Base-by-base conservation (phyloP, 2,329 filamentous ascomycete species). In the Plectosphaerella cucumerina region DNA sequence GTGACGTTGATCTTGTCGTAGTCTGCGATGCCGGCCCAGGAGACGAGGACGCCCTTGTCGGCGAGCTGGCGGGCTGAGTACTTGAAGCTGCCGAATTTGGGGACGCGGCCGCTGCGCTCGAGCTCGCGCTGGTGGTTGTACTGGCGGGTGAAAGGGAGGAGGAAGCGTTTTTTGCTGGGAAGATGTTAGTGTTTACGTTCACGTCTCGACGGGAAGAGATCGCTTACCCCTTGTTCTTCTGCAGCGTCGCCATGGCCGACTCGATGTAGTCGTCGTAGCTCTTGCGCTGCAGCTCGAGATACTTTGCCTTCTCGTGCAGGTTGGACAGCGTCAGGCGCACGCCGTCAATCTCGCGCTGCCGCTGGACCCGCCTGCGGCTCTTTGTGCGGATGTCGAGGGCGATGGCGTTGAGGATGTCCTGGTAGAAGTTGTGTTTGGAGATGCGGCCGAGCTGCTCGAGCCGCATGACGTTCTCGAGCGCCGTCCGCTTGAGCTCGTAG, bases 241-340 rank as follows among this genome's bases (percentile, higher is more conserved):
- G 94, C 52, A 99, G 77, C 5, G 95, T 99, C 53, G 92, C 81
- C 90, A 99, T 97, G 46, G 94, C 93, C 69, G 96, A 92, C 73
- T 99, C 95, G 64, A 99, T 96, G 71, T 99, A 99, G 72, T 99
- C 91, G 66, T 99, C 96, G 73, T 99, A 99, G 58, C 87, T 94
- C 77, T 96, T 96, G 54, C 96, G 83, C 71, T 99, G 94, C 60
- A 91, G 88, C 65, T 99, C 94, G 10, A 99, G 81, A 70, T 95
- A 99, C 58, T 85, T 82, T 35, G 93, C 92, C 73, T 99, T 94
- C 60, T 91, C 84, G 68, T 90, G 85, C 54, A 95, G 72, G 57
- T 91, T 89, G 42, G 77, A 70, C 15, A 94, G 76, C 1, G 90
- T 94, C 52, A 87, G 75, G 23, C 87, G 81, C 20, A 93, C 89